A percentile compares a stretch with the other conserved stretches of the same genome.
These are phyloP conservation scores for Boletus vermiculosoides DNA, from an alignment of 768 basidiomycete genomes.

Conservation along the genomic window DNA sequence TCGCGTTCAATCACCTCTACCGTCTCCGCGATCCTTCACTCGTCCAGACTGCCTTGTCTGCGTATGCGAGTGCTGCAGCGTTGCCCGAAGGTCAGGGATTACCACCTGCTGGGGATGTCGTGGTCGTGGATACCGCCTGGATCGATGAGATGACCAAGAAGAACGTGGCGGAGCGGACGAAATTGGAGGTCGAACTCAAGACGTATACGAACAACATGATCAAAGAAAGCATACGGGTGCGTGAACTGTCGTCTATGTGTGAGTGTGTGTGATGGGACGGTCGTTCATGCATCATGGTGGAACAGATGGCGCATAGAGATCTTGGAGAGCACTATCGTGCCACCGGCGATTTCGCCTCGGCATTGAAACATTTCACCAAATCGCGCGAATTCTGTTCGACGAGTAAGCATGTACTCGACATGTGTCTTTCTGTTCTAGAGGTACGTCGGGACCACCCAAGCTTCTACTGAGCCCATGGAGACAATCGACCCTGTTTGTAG, in stretches of 20 bases:
- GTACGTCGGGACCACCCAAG: conserved; percentile 36
- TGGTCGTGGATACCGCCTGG: conserved; percentile 67
- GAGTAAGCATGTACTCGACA: conserved; percentile 89
- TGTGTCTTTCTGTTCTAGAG: conserved; percentile 83
- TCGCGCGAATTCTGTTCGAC: conserved; percentile 92
- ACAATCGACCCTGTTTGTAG: conserved; percentile 36
- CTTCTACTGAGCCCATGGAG: neutral
- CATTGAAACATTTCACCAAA: conserved; percentile 85
- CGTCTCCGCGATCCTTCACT: conserved; percentile 67
- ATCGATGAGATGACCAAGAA: conserved; percentile 61
- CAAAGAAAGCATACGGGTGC: conserved; percentile 94
- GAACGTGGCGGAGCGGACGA: conserved; percentile 73
- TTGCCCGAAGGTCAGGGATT: conserved; percentile 36
- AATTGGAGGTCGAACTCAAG: conserved; percentile 91
- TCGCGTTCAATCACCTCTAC: conserved; percentile 62
- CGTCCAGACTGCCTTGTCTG: conserved; percentile 48
- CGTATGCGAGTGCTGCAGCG: conserved; percentile 50
- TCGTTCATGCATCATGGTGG: neutral
- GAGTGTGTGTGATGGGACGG: neutral
- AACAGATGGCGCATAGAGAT: conserved; percentile 88
- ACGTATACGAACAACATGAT: conserved; percentile 96
- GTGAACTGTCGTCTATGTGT: conserved; percentile 15
- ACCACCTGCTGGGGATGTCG: conserved; percentile 47
- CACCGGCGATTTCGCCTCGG: conserved; percentile 64
- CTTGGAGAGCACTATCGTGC: conserved; percentile 76